Evolutionary conservation across 2,329 filamentous ascomycete genomes (phyloP), one percentile per base, ranked within the genome.

Genomic region (Fusarium sp.): DNA sequence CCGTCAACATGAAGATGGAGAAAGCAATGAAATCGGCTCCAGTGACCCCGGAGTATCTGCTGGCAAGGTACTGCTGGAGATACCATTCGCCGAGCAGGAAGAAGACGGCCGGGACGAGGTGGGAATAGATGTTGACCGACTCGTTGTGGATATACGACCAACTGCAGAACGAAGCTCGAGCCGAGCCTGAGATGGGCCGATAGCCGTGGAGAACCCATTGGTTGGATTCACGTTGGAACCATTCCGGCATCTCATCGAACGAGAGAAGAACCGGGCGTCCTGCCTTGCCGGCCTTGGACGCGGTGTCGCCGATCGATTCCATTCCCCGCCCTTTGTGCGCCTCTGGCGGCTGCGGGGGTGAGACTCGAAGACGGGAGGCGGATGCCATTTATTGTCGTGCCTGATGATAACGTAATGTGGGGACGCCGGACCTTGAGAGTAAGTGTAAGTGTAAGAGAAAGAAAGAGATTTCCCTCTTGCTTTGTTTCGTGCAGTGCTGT

Each of bases 31-130:
- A 67, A 67, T 78, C 75, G 35, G 70, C 38, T 33, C 51, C 51
- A 35, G 70, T 72, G 22, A 74, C 58, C 2, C 36, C 49, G n/a
- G 71, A 57, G 61, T 77, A 78, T 57, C 55, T 65, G 36, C 65
- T 60, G n/a, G 67, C 27, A 62, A 78, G 70, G 62, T 75, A 67
- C 46, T 68, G 68, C 42, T 60, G 62, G 62, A 78, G 66, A 33
- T 71, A 69, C 42, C 67, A 73, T 65, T 83, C 79, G 22, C 78
- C 77, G 8, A 82, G 44, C 6, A 83, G 61, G 27, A 64, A 60
- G 24, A 80, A 22, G 4, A 85, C 44, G 12, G 81, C 84, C 0
- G 86, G 86, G 3, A 88, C 70, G 6, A 88, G 79, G 73, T 82
- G 80, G 16, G 79, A 75, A 70, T 76, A 80, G 66, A 81, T 81